Conservation (phyloP, 768 basidiomycete genomes). For the Ramaria rubella region DNA sequence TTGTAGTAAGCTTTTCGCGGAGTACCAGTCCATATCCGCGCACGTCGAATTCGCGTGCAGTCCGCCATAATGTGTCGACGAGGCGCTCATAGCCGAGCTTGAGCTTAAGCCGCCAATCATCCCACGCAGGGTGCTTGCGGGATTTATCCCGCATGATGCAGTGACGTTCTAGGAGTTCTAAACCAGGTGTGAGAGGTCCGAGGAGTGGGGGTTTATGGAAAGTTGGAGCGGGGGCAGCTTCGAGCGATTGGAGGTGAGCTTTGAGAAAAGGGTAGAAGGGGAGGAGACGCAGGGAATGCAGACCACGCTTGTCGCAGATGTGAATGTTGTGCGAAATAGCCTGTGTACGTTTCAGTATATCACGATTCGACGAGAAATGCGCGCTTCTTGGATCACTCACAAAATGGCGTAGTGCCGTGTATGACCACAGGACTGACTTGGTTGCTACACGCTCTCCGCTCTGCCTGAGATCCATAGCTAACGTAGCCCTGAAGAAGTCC, state of each 20-base stretch:
- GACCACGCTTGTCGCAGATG: conserved; percentile 56
- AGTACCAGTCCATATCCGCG: conserved; percentile 64
- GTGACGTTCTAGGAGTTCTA: conserved; percentile 40
- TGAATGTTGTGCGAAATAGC: conserved; percentile 64
- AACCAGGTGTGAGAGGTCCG: conserved; percentile 50
- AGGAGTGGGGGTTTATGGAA: conserved; percentile 66
- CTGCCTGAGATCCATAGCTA: conserved; percentile 73
- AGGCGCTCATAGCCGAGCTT: conserved; percentile 59
- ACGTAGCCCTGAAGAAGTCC: conserved; percentile 62
- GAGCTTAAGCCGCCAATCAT: conserved; percentile 55
- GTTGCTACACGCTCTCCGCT: conserved; percentile 74
- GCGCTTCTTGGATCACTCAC: conserved; percentile 35
- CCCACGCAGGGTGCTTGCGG: conserved; percentile 38
- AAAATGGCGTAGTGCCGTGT: conserved; percentile 70
- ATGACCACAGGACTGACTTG: conserved; percentile 74
- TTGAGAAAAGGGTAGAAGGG: conserved; percentile 55
- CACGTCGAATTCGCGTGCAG: conserved; percentile 65
- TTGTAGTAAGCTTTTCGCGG: conserved; percentile 62
- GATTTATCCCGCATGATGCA: conserved; percentile 13
- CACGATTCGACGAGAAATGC: neutral
- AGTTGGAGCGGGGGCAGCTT: conserved; percentile 46
- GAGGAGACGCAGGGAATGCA: conserved; percentile 60
- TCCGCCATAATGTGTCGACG: conserved; percentile 59
- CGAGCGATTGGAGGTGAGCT: conserved; percentile 54
- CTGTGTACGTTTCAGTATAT: conserved; percentile 30